Evolutionary conservation across 2,329 filamentous ascomycete species (phyloP).

Genomic region (Hirsutella rhossiliensis): DNA sequence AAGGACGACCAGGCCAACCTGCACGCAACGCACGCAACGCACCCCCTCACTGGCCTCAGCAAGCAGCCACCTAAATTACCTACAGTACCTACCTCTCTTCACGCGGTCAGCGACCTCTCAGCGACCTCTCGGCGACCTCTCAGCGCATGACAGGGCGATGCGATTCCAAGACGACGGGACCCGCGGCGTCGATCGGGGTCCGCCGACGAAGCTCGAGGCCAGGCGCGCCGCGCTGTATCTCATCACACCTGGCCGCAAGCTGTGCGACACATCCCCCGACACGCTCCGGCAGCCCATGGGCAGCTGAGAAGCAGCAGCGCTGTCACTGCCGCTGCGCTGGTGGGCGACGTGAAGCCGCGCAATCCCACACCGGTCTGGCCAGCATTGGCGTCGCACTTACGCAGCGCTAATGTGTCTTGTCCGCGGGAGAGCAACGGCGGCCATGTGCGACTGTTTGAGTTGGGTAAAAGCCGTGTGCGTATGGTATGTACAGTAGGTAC

Average conservation of each 20-base stretch:
- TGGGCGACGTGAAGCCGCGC: background rate
- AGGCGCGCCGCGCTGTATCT: background rate
- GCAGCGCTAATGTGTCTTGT: background rate
- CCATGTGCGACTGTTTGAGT: background rate
- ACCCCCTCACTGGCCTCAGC: no score
- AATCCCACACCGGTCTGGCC: constrained; percentile 3
- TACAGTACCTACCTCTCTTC: no score
- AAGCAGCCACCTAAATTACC: no score
- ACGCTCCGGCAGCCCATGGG: background rate
- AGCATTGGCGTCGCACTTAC: background rate
- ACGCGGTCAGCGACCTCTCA: no score
- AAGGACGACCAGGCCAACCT: no score
- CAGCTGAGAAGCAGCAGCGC: background rate
- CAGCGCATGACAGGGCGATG: no score
- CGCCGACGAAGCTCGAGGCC: background rate
- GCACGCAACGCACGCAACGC: no score
- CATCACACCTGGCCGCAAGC: background rate
- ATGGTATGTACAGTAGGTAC: no score
- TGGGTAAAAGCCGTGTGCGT: background rate
- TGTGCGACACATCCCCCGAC: background rate
- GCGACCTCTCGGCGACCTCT: no score
- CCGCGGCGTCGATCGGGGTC: no score
- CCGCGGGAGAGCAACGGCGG: background rate
- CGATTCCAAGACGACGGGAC: no score
- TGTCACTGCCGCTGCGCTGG: background rate